These are phyloP conservation scores for Nakataea oryzae DNA, from an alignment of 2,329 filamentous ascomycete species.

Conservation along the genomic window DNA sequence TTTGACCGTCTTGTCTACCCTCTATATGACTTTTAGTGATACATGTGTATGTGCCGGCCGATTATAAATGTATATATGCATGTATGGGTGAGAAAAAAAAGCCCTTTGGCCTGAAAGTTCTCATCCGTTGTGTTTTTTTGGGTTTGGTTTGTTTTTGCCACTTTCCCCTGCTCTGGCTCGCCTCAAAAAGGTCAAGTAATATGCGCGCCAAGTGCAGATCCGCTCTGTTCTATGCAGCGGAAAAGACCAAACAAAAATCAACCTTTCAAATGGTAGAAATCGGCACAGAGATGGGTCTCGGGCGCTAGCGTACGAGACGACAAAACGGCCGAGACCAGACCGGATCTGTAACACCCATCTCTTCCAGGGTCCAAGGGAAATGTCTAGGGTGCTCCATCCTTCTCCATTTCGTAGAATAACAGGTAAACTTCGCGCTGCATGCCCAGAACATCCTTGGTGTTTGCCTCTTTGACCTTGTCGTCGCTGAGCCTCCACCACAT, in stretches of 20 bases:
- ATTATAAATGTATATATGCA: too few species aligned
- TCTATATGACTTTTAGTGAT: background rate
- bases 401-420: constrained; percentile 86
- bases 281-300: background rate
- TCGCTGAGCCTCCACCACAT: constrained; percentile 98
- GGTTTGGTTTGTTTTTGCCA: too few species aligned
- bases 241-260: background rate
- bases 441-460: constrained; percentile 77
- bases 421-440: constrained; percentile 97
- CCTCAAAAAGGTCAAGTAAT: background rate
- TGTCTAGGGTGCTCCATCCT: constrained; percentile 14
- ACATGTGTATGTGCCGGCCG: background rate
- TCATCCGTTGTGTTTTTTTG: background rate
- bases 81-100: too few species aligned
- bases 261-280: background rate
- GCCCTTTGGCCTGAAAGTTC: too few species aligned
- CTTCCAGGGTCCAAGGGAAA: background rate
- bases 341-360: background rate
- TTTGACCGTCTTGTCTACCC: background rate
- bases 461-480: constrained; percentile 90
- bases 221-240: background rate
- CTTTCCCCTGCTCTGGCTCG: too few species aligned
- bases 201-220: background rate
- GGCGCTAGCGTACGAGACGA: background rate
- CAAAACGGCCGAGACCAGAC: background rate